Percentiles rank a stretch among this genome's conserved stretches.
These are phyloP conservation scores for Thelephora ganbajun DNA, from an alignment of 768 basidiomycete genomes.

Conservation along the genomic window DNA sequence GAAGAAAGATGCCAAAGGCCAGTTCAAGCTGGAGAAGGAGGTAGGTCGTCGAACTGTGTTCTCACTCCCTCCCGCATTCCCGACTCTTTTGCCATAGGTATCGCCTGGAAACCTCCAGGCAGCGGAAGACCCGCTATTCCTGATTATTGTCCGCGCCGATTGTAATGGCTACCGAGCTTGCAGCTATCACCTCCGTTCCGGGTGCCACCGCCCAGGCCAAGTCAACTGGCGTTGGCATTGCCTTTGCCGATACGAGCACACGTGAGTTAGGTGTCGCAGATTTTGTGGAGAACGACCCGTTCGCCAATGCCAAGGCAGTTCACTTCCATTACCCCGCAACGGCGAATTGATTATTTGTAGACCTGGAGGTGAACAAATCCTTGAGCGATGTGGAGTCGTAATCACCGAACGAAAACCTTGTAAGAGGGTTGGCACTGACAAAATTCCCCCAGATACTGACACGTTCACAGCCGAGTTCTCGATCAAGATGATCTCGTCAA, in stretches of 20 bases:
- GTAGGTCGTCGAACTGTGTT: slow-evolving; percentile 21
- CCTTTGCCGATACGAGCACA: slow-evolving; percentile 82
- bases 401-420: slow-evolving; percentile 83
- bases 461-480: slow-evolving; percentile 65
- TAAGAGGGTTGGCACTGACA: slow-evolving; percentile 19
- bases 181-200: slow-evolving; percentile 31
- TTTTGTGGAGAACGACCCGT: slow-evolving; percentile 88
- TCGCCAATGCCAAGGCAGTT: slow-evolving; percentile 90
- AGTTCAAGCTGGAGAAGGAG: slow-evolving; percentile 70
- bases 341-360: slow-evolving; percentile 24
- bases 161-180: slow-evolving; percentile 77
- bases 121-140: slow-evolving; percentile 51
- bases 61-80: background rate
- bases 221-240: slow-evolving; percentile 65
- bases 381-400: slow-evolving; percentile 86
- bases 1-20: slow-evolving; percentile 47
- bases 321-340: slow-evolving; percentile 2
- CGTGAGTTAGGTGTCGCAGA: slow-evolving; percentile 82
- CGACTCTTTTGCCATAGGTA: slow-evolving; percentile 26
- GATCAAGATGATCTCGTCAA: slow-evolving; percentile 61
- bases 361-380: slow-evolving; percentile 76
- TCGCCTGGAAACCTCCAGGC: slow-evolving; percentile 60
- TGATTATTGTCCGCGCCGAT: slow-evolving; percentile 67
- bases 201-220: slow-evolving; percentile 35
- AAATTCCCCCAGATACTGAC: too few relatives aligned